Conservation (phyloP, 805 yeast genomes). For the Wickerhamomyces tratensis region DNA sequence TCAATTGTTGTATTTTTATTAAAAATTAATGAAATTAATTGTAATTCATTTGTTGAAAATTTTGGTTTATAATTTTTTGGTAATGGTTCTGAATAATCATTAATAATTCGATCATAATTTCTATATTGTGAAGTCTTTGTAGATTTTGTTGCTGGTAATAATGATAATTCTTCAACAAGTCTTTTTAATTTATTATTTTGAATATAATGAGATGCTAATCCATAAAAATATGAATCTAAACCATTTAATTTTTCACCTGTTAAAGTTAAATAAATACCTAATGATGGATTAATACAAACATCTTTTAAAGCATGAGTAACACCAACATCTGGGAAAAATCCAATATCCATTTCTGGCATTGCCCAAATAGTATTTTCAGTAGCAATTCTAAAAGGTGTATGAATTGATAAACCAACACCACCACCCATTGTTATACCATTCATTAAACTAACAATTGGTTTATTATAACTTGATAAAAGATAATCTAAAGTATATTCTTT, state of each 20-base stretch:
- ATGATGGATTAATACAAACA: constrained; percentile 51
- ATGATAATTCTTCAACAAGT: constrained; percentile 46
- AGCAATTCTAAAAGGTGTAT: constrained; percentile 89
- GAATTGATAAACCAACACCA: constrained; percentile 88
- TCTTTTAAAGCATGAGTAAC: constrained; percentile 83
- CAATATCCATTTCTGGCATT: constrained; percentile 98
- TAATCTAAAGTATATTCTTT: constrained; percentile 77
- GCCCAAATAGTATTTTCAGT: constrained; percentile 87
- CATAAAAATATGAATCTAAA: constrained; percentile 70
- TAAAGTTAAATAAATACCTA: constrained; percentile 79
- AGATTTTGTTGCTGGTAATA: constrained; percentile 22
- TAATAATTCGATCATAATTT: constrained; percentile 62
- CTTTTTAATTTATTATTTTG: constrained; percentile 54
- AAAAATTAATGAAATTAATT: constrained; percentile 63
- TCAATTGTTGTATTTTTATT: constrained; percentile 34
- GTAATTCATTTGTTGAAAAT: constrained; percentile 43
- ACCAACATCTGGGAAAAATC: constrained; percentile 95
- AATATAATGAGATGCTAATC: constrained; percentile 87
- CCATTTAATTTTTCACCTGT: constrained; percentile 79
- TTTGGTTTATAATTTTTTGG: constrained; percentile 57
- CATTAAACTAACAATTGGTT: constrained; percentile 80
- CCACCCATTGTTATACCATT: constrained; percentile 98
- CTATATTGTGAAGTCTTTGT: constrained; percentile 21
- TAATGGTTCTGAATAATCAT: constrained; percentile 64
- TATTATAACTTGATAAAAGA: constrained; percentile 65